These are phyloP conservation scores for Jaltomata sinuosa DNA, from an alignment of 257 asterid genomes.

Conservation along the genomic window DNA sequence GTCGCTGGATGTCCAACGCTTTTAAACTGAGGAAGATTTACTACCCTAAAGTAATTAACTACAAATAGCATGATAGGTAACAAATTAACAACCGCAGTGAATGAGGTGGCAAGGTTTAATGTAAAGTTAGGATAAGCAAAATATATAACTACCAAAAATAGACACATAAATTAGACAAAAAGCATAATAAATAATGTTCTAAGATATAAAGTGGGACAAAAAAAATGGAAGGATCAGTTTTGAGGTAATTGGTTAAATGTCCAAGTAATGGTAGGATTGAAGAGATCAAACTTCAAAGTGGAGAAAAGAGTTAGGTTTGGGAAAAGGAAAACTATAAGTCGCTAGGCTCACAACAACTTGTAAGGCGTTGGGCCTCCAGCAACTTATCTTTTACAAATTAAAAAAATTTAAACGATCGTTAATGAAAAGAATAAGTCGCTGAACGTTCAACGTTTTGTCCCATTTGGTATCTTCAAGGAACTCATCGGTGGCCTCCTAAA, in stretches of 20 bases:
- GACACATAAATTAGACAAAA: neutral
- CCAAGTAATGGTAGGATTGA: constrained; percentile 31
- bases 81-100: neutral
- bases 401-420: no score
- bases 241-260: constrained; percentile 22
- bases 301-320: constrained; percentile 26
- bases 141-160: neutral
- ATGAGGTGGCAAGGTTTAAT: neutral
- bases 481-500: no score
- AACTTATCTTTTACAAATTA: no score
- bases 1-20: no score
- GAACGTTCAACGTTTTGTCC: no score
- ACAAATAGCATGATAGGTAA: neutral
- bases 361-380: no score
- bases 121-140: neutral
- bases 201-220: constrained; percentile 21
- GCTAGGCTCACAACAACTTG: no score
- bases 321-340: constrained; percentile 19
- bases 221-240: neutral
- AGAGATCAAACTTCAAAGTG: constrained; percentile 15
- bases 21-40: neutral
- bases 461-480: no score
- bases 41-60: neutral
- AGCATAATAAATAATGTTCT: constrained; percentile 10
- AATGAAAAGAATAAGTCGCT: no score